Base-by-base conservation (phyloP, 176 grass and related monocot genomes). In the Carex myosuroides region DNA sequence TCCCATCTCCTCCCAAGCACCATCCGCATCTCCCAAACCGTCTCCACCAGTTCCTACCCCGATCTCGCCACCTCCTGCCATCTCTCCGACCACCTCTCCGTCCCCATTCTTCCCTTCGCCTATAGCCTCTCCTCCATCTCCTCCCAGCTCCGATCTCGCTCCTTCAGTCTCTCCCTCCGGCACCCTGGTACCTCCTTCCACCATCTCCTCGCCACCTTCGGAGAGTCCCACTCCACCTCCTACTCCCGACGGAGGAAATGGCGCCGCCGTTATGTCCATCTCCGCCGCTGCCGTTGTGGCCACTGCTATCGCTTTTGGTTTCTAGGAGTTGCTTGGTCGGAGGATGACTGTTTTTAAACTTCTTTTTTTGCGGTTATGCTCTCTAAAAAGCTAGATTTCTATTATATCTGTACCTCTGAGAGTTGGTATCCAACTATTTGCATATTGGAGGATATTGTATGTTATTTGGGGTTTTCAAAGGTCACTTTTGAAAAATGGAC, bases 281-380 rank as follows among this genome's bases (percentile, higher is more conserved):
- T 16, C 85, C 39, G 1, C 83, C 70, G 24, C 79, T 65, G 8
- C 85, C 8, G 3, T 85, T 1, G 74, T 82, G 70, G 86, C 81
- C 67, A 69, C 87, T 5, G 71, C 84, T 0, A 22, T 74, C 10
- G 70, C 42, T 20, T 48, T 52, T 50, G 42, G 37, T 52, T 73
- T 73, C n/a, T 73, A 73, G 70, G 65, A 48, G 41, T 21, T 73
- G 17, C 41, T 73, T 73, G 39, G 9, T 73, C 32, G n/a, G 69
- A 46, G 41, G n/a, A 9, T 73, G 41, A 48, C 70, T 73, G 70
- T 24, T 13, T n/a, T 50, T 50, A 22, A 13, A 12, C 8, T 70
- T 44, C 2, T 5, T 6, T 52, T 73, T 74, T 74, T 52, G 70
- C 42, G 18, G 70, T 52, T 74, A 74, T 52, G n/a, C 70, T 1